A percentile compares a stretch with the other conserved stretches of the same genome.
Evolutionary conservation across 768 basidiomycete species (phyloP).

Genomic region (Leccinum subgranulosum): DNA sequence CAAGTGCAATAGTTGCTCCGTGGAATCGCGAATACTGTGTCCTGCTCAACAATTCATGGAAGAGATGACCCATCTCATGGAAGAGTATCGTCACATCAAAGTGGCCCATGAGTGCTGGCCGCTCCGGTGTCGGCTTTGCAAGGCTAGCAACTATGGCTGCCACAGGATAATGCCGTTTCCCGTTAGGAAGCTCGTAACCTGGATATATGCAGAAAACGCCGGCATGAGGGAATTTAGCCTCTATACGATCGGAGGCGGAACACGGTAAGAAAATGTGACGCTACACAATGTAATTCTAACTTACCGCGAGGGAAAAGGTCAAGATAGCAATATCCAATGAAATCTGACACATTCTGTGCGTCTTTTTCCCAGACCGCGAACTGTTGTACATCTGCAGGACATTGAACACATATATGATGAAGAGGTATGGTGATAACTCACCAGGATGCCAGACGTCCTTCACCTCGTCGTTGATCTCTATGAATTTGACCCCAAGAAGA

Average conservation of each 20-base stretch:
- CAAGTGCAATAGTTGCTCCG: constrained; percentile 74
- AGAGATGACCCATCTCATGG: constrained; percentile 84
- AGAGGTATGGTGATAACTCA: constrained; percentile 22
- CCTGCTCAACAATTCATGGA: constrained; percentile 64
- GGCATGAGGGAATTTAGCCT: constrained; percentile 80
- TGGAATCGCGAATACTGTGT: constrained; percentile 79
- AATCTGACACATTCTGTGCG: constrained; percentile 65
- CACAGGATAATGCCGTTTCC: constrained; percentile 67
- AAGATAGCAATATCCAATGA: constrained; percentile 84
- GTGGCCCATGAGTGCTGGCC: constrained; percentile 83
- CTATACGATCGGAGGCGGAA: constrained; percentile 33
- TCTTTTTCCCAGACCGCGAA: constrained; percentile 84
- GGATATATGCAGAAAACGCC: constrained; percentile 78
- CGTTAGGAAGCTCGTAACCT: constrained; percentile 56
- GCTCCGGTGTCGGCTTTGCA: constrained; percentile 77
- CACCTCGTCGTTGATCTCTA: constrained; percentile 50
- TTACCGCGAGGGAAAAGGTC: constrained; percentile 82
- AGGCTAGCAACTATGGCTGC: constrained; percentile 90
- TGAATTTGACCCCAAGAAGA: constrained; percentile 71
- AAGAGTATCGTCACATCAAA: constrained; percentile 89
- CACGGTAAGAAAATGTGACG: neutral
- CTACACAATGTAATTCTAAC: neutral
- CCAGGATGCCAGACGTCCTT: constrained; percentile 79
- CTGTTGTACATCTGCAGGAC: constrained; percentile 65
- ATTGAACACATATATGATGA: neutral